Conservation (phyloP, 176 grass and related monocot genomes). For the Eleusine coracana region DNA sequence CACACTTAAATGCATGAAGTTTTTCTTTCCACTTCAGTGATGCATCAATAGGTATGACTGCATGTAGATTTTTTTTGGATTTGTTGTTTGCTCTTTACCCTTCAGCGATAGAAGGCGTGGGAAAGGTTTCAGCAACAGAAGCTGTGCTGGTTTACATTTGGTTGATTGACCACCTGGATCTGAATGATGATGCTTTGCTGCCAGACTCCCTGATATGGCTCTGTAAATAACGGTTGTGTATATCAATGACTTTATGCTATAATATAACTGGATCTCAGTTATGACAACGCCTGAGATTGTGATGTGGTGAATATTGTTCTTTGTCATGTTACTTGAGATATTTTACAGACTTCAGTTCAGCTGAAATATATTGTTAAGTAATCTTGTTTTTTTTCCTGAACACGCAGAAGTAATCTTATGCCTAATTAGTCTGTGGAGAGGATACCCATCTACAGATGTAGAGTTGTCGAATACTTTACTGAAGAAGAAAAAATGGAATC, state of each 20-base stretch:
- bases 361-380: not conserved
- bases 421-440: no score
- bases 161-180: not conserved
- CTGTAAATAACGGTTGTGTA: not conserved
- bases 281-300: not conserved
- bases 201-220: not conserved
- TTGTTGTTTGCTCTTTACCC: conserved; percentile 19
- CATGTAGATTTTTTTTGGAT: conserved; percentile 12
- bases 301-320: not conserved
- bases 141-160: not conserved
- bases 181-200: conserved; percentile 20
- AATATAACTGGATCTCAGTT: not conserved
- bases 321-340: not conserved
- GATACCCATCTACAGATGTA: not conserved
- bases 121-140: not conserved
- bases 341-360: not conserved
- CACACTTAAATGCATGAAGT: not conserved
- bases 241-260: not conserved
- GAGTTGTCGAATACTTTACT: not conserved
- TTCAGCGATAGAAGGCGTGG: conserved; percentile 13
- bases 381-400: no score
- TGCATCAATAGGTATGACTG: not conserved
- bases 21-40: not conserved
- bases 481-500: no score
- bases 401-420: no score